Base-by-base conservation (phyloP, 2,329 filamentous ascomycete genomes). In the Sclerotinia subarctica region DNA sequence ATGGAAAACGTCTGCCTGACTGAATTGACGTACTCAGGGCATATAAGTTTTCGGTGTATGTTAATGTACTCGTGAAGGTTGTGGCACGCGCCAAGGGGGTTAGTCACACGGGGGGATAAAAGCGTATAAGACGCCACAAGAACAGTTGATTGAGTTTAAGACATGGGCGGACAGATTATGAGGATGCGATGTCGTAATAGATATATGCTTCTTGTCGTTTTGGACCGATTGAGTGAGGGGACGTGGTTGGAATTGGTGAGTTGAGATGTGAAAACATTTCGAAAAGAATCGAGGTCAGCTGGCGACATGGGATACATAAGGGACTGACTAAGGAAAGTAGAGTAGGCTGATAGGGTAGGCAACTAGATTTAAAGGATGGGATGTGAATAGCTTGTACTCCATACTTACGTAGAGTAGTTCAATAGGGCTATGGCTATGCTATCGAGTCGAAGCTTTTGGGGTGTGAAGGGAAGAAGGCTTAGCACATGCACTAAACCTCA, bases 51-150 rank as follows among this genome's bases (percentile, higher is more conserved):
- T 63, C 59, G 59, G 59, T 63, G 46, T 64, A 44, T 64, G 35
- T 59, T 32, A 58, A 24, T 65, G 63, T 65, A 65, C 63, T 56
- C 63, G 63, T 65, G 63, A 65, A 51, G 51, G 15, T 62, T 66
- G 69, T 73, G 71, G 72, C 73, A 74, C 73, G 71, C 73, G 74
- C 70, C 42, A 56, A 69, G 65, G 68, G 42, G 42, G 64, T 72
- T 70, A 72, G 74, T 75, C 74, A 75, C 74, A 75, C 70, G 73
- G 71, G 54, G 70, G 46, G 44, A 1, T 56, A 26, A n/a, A 64
- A 42, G 21, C 49, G 26, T 38, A 32, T 26, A 53, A 64, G 64
- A 67, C 70, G 70, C 72, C 72, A 71, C 70, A 62, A 17, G 65
- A 62, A 51, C 46, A 51, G 35, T 8, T 63, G 38, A 38, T 51